Percentiles rank a stretch among this genome's conserved stretches.
Conservation (phyloP, 768 basidiomycete genomes). For the Pilatotrama ljubarskyi region DNA sequence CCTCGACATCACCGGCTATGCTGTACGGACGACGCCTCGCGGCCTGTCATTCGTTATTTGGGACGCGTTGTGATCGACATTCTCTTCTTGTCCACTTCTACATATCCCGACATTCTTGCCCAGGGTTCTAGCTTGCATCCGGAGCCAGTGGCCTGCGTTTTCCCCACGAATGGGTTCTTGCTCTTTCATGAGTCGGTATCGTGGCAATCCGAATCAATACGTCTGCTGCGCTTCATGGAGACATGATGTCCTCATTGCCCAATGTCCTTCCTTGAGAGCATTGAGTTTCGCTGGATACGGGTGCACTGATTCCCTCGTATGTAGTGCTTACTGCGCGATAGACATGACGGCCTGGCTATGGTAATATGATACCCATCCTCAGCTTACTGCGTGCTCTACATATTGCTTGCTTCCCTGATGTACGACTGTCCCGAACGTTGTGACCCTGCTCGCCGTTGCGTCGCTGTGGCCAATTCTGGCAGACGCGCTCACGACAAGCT, state of each 20-base stretch:
- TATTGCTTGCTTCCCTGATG: too few species aligned
- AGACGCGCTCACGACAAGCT: background rate
- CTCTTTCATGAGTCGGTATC: background rate
- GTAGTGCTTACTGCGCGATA: too few species aligned
- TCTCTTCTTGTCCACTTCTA: conserved; percentile 1
- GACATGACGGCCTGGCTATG: too few species aligned
- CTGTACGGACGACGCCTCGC: background rate
- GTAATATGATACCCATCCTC: too few species aligned
- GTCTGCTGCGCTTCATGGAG: background rate
- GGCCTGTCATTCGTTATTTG: background rate
- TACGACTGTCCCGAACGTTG: background rate
- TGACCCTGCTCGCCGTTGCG: too few species aligned
- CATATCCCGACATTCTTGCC: background rate
- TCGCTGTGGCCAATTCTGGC: too few species aligned
- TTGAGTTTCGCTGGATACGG: background rate
- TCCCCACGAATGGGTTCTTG: conserved; percentile 1
- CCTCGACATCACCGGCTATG: background rate
- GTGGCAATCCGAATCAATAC: background rate
- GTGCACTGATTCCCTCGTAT: too few species aligned
- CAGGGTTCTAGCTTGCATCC: background rate
- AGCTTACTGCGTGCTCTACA: too few species aligned
- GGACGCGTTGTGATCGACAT: background rate
- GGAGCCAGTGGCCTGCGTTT: conserved; percentile 9
- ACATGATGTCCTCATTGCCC: background rate
- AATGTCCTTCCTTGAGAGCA: too few species aligned